Base-by-base conservation (phyloP, 306 rosid genomes). In the Vigna reflexopilosa region DNA sequence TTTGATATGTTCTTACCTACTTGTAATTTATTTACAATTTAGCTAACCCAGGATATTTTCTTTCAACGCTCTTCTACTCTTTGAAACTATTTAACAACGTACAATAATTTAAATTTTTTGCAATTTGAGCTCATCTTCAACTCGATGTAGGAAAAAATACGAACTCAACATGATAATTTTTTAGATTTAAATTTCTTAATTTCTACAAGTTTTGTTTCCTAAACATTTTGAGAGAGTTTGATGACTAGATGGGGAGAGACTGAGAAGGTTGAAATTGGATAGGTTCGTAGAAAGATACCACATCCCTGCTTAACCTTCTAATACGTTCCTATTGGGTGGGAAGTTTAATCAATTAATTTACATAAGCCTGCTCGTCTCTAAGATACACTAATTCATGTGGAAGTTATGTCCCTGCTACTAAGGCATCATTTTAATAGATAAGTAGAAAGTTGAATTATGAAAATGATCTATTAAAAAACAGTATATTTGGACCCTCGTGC, bases 21-120 rank as follows among this genome's bases (percentile, higher is more conserved):
- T 65, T 74, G 19, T 19, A 19, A 19, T 19, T 59, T 74, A 22
- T 56, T 38, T 59, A 32, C 79, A 55, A 57, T 68, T 64, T 34
- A 67, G 48, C 38, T 36, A 32, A 61, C 34, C 68, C 58, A 20
- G 86, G 73, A 66, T 61, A 93, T 79, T 48, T 83, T 66, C 68
- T 68, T 67, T 81, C 42, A 56, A 36, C 3, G 36, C 72, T 17
- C 54, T 16, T n/a, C 0, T 34, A 19, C 61, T 44, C 19, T 61
- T 34, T 34, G 17, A 24, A 20, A 66, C 26, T 44, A 44, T 51
- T 49, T 63, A 45, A 16, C 13, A 14, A 34, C 13, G 8, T 57
- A 24, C 72, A 34, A 20, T 62, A 22, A 72, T 71, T 70, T 58
- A 77, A 73, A 64, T 45, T 73, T 22, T 50, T 57, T 62, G 70